Conservation (phyloP, 345 rosid species). For the Raphanus raphanistrum region DNA sequence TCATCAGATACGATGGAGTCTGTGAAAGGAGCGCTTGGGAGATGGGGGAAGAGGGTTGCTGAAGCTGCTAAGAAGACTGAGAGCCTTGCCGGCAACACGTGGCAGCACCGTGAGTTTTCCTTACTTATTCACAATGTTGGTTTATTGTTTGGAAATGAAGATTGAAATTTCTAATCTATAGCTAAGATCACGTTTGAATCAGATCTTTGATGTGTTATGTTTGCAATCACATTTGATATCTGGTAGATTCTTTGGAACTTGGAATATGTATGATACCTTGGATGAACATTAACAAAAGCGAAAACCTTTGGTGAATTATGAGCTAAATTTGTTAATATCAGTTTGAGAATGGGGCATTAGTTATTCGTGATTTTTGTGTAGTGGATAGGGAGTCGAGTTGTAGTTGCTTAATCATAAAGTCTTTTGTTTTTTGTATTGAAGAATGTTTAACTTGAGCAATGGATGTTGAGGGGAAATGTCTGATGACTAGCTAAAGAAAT, state of each 20-base stretch:
- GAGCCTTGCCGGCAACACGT: constrained; percentile 62
- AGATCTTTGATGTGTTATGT: background rate
- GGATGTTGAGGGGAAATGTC: background rate
- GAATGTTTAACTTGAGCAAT: background rate
- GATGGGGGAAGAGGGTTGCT: constrained; percentile 58
- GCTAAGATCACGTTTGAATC: background rate
- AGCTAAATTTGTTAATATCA: background rate
- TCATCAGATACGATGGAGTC: constrained; percentile 49
- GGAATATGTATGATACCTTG: background rate
- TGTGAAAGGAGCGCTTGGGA: constrained; percentile 57
- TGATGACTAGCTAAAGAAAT: background rate
- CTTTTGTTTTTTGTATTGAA: background rate
- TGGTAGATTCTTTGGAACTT: background rate
- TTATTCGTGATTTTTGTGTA: background rate
- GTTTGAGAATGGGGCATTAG: background rate
- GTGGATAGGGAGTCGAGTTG: background rate
- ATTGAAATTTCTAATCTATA: no score
- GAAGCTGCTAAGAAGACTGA: constrained; percentile 69
- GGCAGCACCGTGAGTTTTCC: constrained; percentile 40
- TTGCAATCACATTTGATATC: background rate
- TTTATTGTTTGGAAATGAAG: no score
- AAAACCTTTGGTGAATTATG: background rate
- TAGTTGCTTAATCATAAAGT: background rate
- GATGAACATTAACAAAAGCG: background rate
- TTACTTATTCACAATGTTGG: background rate